Percentiles rank a stretch among this genome's conserved stretches.
phyloP scores from a whole-genome alignment of 805 yeast species.

The Yarrowia sp. region DNA sequence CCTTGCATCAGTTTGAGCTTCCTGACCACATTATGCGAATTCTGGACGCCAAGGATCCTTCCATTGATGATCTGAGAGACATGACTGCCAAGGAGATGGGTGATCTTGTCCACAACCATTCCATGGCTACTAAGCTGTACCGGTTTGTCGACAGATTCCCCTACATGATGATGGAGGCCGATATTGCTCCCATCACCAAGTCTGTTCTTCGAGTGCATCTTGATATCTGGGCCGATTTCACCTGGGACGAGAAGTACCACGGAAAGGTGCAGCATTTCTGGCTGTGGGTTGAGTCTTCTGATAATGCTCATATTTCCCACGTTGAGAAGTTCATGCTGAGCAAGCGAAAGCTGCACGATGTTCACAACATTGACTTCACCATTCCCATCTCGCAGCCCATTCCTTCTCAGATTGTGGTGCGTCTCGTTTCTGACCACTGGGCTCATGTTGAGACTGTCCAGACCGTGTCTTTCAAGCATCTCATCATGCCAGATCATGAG shows the following conservation, averaged over 20 bases:
- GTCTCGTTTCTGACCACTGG: slow-evolving; percentile 86
- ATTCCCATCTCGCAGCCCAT: slow-evolving; percentile 87
- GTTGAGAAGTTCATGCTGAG: slow-evolving; percentile 79
- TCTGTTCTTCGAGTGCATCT: slow-evolving; percentile 85
- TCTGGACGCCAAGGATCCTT: slow-evolving; percentile 59
- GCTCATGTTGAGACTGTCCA: slow-evolving; percentile 80
- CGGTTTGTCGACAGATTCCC: slow-evolving; percentile 77
- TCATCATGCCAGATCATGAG: slow-evolving; percentile 87
- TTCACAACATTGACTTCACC: slow-evolving; percentile 86
- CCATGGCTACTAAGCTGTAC: slow-evolving; percentile 71
- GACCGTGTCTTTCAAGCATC: slow-evolving; percentile 85
- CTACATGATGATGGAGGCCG: slow-evolving; percentile 72
- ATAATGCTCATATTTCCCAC: slow-evolving; percentile 74
- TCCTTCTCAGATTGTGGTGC: slow-evolving; percentile 86
- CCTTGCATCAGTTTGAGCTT: slow-evolving; percentile 83
- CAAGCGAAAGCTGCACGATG: slow-evolving; percentile 59
- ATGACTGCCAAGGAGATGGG: slow-evolving; percentile 81
- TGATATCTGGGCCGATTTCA: slow-evolving; percentile 73
- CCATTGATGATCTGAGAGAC: slow-evolving; percentile 75
- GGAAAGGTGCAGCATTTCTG: slow-evolving; percentile 88
- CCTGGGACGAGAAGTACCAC: slow-evolving; percentile 83
- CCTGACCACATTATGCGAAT: slow-evolving; percentile 67
- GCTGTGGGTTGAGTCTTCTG: slow-evolving; percentile 90
- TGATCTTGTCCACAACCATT: slow-evolving; percentile 82
- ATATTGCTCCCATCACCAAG: slow-evolving; percentile 85